Evolutionary conservation across 345 rosid genomes (phyloP).

Genomic region (thale cress (Arabidopsis thaliana)): DNA sequence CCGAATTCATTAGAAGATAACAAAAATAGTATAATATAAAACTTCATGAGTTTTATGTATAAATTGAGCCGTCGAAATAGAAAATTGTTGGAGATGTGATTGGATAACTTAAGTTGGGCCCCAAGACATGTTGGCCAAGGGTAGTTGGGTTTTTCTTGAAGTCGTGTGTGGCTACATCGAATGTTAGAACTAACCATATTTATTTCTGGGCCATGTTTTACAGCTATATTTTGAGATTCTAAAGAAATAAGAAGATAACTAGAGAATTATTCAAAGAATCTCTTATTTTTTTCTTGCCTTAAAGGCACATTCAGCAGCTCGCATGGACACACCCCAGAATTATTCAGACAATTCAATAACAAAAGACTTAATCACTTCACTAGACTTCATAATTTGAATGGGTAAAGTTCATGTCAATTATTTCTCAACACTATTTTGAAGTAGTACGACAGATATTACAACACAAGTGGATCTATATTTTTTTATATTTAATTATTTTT

Average conservation of each 20-base stretch:
- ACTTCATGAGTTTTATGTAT: not conserved
- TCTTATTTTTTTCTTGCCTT: no score
- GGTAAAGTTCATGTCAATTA: not conserved
- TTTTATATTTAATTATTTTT: not conserved
- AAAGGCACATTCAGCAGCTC: not conserved
- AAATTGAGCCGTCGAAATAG: not conserved
- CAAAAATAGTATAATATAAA: not conserved
- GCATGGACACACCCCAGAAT: no score
- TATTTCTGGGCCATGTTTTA: constrained; percentile 37
- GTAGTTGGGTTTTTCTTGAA: constrained; percentile 22
- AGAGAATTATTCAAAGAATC: not conserved
- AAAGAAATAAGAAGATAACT: not conserved
- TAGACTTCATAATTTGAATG: not conserved
- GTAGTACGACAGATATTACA: not conserved
- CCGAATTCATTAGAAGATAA: not conserved
- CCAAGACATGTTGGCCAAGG: constrained; percentile 18
- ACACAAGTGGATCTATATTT: not conserved
- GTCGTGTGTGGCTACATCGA: constrained; percentile 30
- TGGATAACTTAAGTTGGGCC: constrained; percentile 28
- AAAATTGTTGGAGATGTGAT: constrained; percentile 14
- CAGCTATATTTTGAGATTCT: not conserved
- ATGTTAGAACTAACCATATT: constrained; percentile 17
- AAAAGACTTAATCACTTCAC: not conserved
- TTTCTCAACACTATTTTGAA: not conserved
- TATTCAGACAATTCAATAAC: no score